phyloP scores from a whole-genome alignment of 2,329 filamentous ascomycete genomes.

The Pseudogymnoascus sp. region DNA sequence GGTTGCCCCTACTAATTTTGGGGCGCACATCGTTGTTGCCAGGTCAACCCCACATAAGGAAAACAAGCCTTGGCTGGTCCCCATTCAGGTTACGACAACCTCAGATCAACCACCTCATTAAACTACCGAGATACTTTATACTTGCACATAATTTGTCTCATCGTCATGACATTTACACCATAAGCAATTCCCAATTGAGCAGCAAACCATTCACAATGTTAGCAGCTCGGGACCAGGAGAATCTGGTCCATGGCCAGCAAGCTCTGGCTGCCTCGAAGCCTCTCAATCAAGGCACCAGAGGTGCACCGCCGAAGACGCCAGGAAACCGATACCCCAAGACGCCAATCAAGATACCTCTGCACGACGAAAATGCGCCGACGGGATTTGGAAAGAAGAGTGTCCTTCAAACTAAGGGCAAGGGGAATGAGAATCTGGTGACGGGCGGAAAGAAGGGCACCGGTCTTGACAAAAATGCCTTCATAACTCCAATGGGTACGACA shows the following conservation, averaged over 20 bases:
- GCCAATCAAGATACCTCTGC: constrained; percentile 65
- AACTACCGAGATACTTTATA: constrained; percentile 6
- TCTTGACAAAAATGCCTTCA: constrained; percentile 54
- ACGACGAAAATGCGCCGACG: constrained; percentile 74
- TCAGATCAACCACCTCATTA: constrained; percentile 8
- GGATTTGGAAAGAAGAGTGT: constrained; percentile 50
- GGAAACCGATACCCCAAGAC: constrained; percentile 71
- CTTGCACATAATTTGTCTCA: not conserved
- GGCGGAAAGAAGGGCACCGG: constrained; percentile 42
- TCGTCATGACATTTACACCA: constrained; percentile 1
- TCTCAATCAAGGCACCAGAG: constrained; percentile 55
- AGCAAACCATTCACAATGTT: constrained; percentile 48
- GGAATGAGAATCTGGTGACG: constrained; percentile 47
- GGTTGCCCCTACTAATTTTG: constrained; percentile 10
- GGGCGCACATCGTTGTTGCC: not conserved
- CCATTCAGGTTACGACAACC: constrained; percentile 5
- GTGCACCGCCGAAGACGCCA: constrained; percentile 67
- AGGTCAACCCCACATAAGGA: constrained; percentile 3
- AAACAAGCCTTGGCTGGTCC: constrained; percentile 8
- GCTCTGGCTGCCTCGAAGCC: constrained; percentile 63
- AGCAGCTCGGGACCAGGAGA: constrained; percentile 79
- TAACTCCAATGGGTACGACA: constrained; percentile 70
- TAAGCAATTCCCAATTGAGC: not conserved
- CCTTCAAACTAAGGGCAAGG: constrained; percentile 46
- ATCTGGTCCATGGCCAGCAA: constrained; percentile 69